Base-by-base conservation (phyloP, 2,329 filamentous ascomycete genomes). In the Cladosporium sp. region DNA sequence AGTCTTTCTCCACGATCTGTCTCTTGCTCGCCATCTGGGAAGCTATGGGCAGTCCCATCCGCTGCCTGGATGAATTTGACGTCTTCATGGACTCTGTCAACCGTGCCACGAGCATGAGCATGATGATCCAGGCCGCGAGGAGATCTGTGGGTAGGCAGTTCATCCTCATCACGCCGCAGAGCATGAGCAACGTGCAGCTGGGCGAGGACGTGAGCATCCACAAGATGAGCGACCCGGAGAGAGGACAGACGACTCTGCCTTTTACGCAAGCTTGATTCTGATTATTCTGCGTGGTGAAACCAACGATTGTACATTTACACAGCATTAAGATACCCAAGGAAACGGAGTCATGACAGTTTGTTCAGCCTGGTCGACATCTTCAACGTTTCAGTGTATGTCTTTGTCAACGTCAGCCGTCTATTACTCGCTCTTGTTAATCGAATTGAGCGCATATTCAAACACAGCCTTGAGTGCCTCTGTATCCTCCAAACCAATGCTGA, bases 11-110 rank as follows among this genome's bases (percentile, higher is more conserved):
- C 3, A 95, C 92, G 3, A 95, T 97, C 55, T 98, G 93, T 71
- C 80, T 98, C 61, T 75, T 98, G 51, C 78, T 98, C 32, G 83
- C 90, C 2, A 85, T 98, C 14, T 98, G 93, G 93, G 93, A 98
- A 67, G 92, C 93, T 31, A 98, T 98, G 86, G 92, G 93, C 9
- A 95, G 90, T 14, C 92, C 91, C 0, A 86, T 98, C 56, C 83
- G 93, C 51, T 98, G 93, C 65, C 77, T 98, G 50, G 93, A 98
- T 70, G 93, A 98, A 71, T 98, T 97, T 66, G 93, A 98, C 68
- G 93, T 98, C 32, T 98, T 96, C 76, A 98, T 98, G 93, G 93
- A 98, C 71, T 89, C 86, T 61, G 89, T 97, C 54, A 98, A 98
- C 70, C 84, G 93, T 56, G 89, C 87, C 52, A 87, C 95, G 61